Base-by-base conservation (phyloP, 73 alveolate genomes). In the Paramecium sonneborni region DNA sequence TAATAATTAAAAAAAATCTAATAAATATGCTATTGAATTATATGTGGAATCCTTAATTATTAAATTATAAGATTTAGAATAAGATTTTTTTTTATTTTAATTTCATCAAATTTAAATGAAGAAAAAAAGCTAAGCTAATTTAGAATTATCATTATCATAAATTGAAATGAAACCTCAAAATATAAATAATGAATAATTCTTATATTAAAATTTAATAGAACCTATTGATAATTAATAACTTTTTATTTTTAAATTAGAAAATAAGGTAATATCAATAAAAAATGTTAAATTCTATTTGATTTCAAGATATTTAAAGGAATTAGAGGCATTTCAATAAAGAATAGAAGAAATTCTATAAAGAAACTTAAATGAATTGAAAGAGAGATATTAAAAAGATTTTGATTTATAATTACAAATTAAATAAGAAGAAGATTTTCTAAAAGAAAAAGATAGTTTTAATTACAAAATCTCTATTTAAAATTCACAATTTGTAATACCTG, bases 271-370 rank as follows among this genome's bases (percentile, higher is more conserved):
- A 24, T 12, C 24, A n/a, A n/a, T 79, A 0, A 62, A 79, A 5
- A 79, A 79, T 46, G 18, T 79, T 24, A 79, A 79, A 79, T 79
- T 79, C 6, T 30, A 30, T 30, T 26, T 79, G 23, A 79, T 79
- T 24, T 38, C 90, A 8, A 79, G 55, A 79, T 79, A 79, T 14
- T n/a, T 79, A 4, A 79, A 79, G 4, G 90, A 79, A 43, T 39
- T 79, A 38, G 41, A 43, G 24, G 44, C 90, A 6, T 79, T 79
- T 43, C 15, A 79, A 79, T 2, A 79, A 26, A 79, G 34, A 79
- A 43, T 79, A 6, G 74, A 38, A 28, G 90, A 38, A 43, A 79
- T 79, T 15, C 14, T 79, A 10, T 43, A 38, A 23, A 24, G 41
- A 46, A 79, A 41, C 55, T 30, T 20, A 46, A 62, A 79, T 37